These are phyloP conservation scores for Bolboschoenoplectus hybrid DNA, from an alignment of 202 grass and related monocot genomes.

Conservation along the genomic window DNA sequence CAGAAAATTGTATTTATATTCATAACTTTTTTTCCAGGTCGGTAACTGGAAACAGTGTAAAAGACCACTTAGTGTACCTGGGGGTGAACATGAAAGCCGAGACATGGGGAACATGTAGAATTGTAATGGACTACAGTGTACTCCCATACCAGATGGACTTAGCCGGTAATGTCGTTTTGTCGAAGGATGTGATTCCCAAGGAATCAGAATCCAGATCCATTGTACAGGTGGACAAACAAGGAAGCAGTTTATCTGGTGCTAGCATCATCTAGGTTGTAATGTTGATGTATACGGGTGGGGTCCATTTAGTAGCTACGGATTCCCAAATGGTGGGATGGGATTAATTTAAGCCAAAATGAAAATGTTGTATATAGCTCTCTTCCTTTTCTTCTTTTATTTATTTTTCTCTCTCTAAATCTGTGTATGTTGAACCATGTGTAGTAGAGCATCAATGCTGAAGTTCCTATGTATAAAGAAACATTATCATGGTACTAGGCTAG, in stretches of 20 bases:
- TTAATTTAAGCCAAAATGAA: constrained; percentile 14
- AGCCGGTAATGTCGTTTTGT: constrained; percentile 65
- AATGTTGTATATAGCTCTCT: constrained; percentile 20
- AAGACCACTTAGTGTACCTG: constrained; percentile 75
- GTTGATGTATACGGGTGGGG: neutral
- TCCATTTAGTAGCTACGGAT: constrained; percentile 23
- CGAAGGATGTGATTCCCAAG: constrained; percentile 45
- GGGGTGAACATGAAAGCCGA: constrained; percentile 76
- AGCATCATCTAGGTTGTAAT: constrained; percentile 34
- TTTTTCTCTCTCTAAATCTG: neutral
- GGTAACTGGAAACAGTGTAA: constrained; percentile 63
- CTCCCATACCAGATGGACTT: constrained; percentile 67
- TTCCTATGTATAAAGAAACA: constrained; percentile 17
- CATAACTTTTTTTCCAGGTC: constrained; percentile 48
- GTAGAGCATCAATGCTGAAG: neutral
- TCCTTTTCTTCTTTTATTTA: neutral
- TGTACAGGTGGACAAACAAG: constrained; percentile 20
- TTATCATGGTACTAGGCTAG: neutral
- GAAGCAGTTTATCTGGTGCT: neutral
- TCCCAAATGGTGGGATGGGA: neutral
- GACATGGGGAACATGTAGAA: constrained; percentile 71
- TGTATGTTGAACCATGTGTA: neutral
- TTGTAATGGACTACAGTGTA: constrained; percentile 65
- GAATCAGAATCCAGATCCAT: constrained; percentile 43
- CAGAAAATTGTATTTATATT: neutral